A percentile compares a stretch with the other conserved stretches of the same genome.
These are phyloP conservation scores for Daldinia concentrica DNA, from an alignment of 495 filamentous ascomycete genomes.

Conservation along the genomic window DNA sequence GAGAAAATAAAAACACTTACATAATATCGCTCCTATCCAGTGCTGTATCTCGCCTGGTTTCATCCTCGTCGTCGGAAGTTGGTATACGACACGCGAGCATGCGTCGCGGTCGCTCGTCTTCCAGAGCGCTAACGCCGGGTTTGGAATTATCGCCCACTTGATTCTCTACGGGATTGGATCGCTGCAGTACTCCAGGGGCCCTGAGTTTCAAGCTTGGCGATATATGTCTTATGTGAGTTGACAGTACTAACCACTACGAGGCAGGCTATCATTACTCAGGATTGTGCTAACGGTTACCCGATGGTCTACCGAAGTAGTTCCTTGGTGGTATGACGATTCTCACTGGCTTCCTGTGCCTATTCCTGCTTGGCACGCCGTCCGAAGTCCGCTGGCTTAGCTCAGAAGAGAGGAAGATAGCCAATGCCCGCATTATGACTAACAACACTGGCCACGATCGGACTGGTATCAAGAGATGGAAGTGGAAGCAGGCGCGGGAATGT, in stretches of 20 bases:
- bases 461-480: slow-evolving; percentile 48
- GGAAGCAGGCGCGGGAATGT: slow-evolving; percentile 49
- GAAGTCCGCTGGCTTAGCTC: slow-evolving; percentile 49
- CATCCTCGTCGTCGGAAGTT: slow-evolving; percentile 48
- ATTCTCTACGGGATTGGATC: slow-evolving; percentile 54
- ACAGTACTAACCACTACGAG: neutral
- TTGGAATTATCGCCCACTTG: slow-evolving; percentile 51
- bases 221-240: slow-evolving; percentile 49
- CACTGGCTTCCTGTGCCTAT: slow-evolving; percentile 44
- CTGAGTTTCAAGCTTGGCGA: slow-evolving; percentile 50
- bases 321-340: slow-evolving; percentile 48
- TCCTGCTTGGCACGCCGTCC: slow-evolving; percentile 49
- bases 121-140: slow-evolving; percentile 54
- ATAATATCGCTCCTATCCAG: neutral
- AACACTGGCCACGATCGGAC: slow-evolving; percentile 48
- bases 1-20: neutral
- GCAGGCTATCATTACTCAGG: neutral
- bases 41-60: slow-evolving; percentile 55
- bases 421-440: slow-evolving; percentile 46
- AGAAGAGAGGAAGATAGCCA: slow-evolving; percentile 52
- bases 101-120: slow-evolving; percentile 51
- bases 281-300: neutral
- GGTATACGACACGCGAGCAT: slow-evolving; percentile 53
- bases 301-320: slow-evolving; percentile 28
- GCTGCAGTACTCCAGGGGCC: slow-evolving; percentile 36